Percentiles rank a stretch among this genome's conserved stretches.
Conservation (phyloP, 306 rosid genomes). For the Vigna radiata region DNA sequence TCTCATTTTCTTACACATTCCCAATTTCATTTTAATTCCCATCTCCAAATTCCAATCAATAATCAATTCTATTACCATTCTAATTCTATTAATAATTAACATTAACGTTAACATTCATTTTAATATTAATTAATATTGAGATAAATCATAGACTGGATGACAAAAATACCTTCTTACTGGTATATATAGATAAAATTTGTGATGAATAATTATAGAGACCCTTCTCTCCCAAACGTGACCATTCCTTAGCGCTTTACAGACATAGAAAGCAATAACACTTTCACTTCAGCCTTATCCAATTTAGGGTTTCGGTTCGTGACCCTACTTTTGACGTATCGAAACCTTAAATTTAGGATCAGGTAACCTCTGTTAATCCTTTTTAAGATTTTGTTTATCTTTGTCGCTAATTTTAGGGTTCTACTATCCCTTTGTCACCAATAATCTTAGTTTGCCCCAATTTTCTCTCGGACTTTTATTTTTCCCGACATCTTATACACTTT, state of each 20-base stretch:
- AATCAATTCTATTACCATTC: no score
- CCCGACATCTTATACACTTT: not conserved
- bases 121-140: no score
- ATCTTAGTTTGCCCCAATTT: not conserved
- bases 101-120: no score
- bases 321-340: slow-evolving; percentile 11
- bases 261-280: slow-evolving; percentile 15
- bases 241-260: not conserved
- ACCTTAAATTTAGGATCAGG: slow-evolving; percentile 67
- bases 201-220: not conserved
- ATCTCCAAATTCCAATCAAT: no score
- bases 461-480: not conserved
- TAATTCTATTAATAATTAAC: no score
- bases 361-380: slow-evolving; percentile 1
- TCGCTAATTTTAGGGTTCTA: slow-evolving; percentile 18
- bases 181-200: no score
- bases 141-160: no score
- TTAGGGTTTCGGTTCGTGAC: slow-evolving; percentile 44
- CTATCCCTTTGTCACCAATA: not conserved
- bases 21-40: slow-evolving; percentile 38
- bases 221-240: not conserved
- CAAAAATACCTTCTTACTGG: no score
- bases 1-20: slow-evolving; percentile 42
- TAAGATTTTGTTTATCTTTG: not conserved
- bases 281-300: slow-evolving; percentile 51